Base-by-base conservation (phyloP, 1,284 basidiomycete genomes). In the Naganishia cerealis region DNA sequence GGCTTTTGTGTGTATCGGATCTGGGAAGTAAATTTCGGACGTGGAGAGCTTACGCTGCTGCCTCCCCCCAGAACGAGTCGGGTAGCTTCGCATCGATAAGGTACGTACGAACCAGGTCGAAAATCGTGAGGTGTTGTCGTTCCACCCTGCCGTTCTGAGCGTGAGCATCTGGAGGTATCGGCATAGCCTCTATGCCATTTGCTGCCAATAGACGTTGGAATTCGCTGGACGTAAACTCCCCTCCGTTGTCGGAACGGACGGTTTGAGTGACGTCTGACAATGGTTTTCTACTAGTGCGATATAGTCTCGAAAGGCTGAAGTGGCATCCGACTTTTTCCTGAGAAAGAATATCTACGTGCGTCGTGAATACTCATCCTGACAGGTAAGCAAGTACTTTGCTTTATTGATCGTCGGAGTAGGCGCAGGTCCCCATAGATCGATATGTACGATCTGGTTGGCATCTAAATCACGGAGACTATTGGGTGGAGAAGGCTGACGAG, bases 121-220 rank as follows among this genome's bases (percentile, higher is more conserved):
- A 43, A 24, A 72, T 66, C 10, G 71, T 73, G 13, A 71, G 68
- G 62, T 73, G 72, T 18, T 55, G 56, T 46, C 71, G 56, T 56
- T 71, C 70, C 1, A 73, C 69, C 26, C 71, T 36, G 6, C 72
- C 72, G 61, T 73, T 73, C 21, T 71, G 71, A 26, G 71, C 68
- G 52, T 72, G 73, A 0, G 70, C 65, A 9, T 18, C 66, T 33
- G 72, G 68, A n/a, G 72, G 71, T 26, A 70, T 68, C 5, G 40
- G 29, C 26, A 67, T 33, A 33, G 70, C 68, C 12, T 57, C 24
- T 24, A 72, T 71, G 0, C 72, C 72, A 21, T 66, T 67, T 18
- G 54, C 13, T 40, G 39, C 16, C 36, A 71, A 39, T 26, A 48
- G 70, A 13, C 42, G 2, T n/a, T 56, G 4, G n/a, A 69, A 52